These are phyloP conservation scores for Lepraria neglecta DNA, from an alignment of 495 filamentous ascomycete genomes.

Conservation along the genomic window DNA sequence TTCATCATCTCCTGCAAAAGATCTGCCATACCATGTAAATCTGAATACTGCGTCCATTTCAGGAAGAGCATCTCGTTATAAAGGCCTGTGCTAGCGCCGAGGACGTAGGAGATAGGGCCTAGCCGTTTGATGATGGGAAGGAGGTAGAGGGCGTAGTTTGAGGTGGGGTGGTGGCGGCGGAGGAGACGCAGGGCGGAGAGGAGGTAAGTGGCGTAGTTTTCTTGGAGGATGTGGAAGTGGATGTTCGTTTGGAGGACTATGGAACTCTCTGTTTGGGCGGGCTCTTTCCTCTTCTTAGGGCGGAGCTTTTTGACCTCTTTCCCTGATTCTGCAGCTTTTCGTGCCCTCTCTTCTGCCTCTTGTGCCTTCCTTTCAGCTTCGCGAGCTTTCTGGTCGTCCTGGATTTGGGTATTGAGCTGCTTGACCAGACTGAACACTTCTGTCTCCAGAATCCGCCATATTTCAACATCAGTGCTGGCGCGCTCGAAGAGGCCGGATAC, in stretches of 20 bases:
- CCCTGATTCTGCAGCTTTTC: conserved; percentile 8
- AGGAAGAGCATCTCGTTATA: conserved; percentile 68
- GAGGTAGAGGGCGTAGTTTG: conserved; percentile 54
- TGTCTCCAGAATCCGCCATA: conserved; percentile 66
- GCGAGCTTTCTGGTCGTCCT: conserved; percentile 22
- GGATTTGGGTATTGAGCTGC: conserved; percentile 35
- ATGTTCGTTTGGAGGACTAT: conserved; percentile 11
- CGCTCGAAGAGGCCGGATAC: conserved; percentile 44
- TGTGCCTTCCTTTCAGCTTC: conserved; percentile 11
- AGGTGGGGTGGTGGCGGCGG: conserved; percentile 54
- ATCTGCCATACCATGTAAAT: conserved; percentile 54
- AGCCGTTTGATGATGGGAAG: conserved; percentile 65
- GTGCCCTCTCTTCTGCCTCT: conserved; percentile 17
- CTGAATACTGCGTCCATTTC: conserved; percentile 56
- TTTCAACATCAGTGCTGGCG: conserved; percentile 54
- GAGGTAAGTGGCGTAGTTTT: conserved; percentile 61
- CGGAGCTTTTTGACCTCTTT: not conserved
- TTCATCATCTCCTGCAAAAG: conserved; percentile 73
- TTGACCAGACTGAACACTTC: conserved; percentile 61
- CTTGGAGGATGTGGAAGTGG: conserved; percentile 51
- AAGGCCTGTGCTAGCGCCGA: conserved; percentile 64
- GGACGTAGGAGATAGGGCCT: conserved; percentile 61
- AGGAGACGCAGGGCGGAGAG: conserved; percentile 57
- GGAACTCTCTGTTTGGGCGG: not conserved
- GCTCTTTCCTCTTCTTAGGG: not conserved